Base-by-base conservation (phyloP, 768 basidiomycete genomes). In the Xerocomellus amylosporus region DNA sequence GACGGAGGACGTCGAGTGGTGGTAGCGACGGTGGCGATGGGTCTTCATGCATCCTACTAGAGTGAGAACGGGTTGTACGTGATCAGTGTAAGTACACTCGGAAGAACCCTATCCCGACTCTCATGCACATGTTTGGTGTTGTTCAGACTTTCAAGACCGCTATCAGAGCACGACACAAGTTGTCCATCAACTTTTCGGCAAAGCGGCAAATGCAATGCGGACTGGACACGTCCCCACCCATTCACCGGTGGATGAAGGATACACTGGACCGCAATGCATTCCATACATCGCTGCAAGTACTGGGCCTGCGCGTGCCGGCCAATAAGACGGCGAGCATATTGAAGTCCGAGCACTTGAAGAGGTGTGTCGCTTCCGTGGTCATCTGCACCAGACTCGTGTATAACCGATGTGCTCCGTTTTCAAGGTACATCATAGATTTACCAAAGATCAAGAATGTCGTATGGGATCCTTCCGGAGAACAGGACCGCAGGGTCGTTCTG, bases 391-490 rank as follows among this genome's bases (percentile, higher is more conserved):
- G n/a, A 51, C 51, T 28, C 42, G 49, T 39, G 55, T 65, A 37
- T 59, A 53, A 40, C n/a, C 45, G 56, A 46, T 41, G 42, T 5
- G 24, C 3, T 51, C 46, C 55, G n/a, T 39, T 44, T 31, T 53
- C 53, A 55, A 89, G 90, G 43, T 73, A 70, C 28, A 62, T 92
- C 46, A 73, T 92, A 64, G 80, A 88, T 72, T 64, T 90, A 13
- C 87, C 87, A n/a, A 86, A 79, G 73, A 66, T 86, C 19, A 81
- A 79, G 53, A 83, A 73, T 22, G 84, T 93, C 3, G 71, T 83
- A 0, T 70, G 71, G 46, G 79, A 85, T 67, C 74, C 78, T 26
- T 70, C 72, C 5, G 73, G 80, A 42, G 74, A 76, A 8, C 72
- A 76, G n/a, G 77, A 73, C 13, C 69, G 77, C 55, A 82, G 84